Percentiles rank a stretch among this genome's conserved stretches.
Conservation (phyloP, 139 green algal genomes). For the Chlorella sp. region DNA sequence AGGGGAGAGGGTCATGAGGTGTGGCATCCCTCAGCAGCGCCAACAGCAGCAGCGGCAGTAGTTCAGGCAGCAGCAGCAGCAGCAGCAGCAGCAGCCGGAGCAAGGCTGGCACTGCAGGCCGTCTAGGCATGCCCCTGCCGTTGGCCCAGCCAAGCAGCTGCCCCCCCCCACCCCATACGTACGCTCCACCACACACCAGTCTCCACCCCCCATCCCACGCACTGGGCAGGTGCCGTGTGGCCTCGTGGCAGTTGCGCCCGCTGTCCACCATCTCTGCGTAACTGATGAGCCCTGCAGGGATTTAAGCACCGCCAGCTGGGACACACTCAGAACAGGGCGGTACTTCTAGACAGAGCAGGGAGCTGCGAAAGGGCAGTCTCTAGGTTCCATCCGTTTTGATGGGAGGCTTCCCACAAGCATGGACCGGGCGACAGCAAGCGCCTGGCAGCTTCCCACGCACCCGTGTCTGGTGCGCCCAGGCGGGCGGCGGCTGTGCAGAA, state of each 20-base stretch:
- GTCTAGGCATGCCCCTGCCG: neutral
- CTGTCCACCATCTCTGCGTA: constrained; percentile 90
- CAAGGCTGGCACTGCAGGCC: neutral
- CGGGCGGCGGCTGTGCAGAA: constrained; percentile 82
- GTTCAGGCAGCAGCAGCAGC: neutral
- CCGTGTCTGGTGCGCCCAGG: constrained; percentile 84
- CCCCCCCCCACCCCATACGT: neutral
- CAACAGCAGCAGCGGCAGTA: neutral
- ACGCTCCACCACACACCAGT: neutral
- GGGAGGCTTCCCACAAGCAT: no score
- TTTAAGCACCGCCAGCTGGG: neutral
- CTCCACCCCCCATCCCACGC: neutral
- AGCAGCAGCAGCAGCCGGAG: neutral
- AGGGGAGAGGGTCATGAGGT: no score
- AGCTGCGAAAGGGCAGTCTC: no score
- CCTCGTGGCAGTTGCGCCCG: constrained; percentile 70
- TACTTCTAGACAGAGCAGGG: no score
- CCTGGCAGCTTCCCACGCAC: neutral
- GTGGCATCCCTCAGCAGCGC: no score
- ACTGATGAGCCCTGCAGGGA: constrained; percentile 67
- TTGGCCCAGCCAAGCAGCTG: neutral
- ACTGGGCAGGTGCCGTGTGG: constrained; percentile 73
- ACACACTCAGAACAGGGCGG: neutral
- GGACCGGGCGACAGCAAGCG: no score
- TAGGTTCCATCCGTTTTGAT: no score